Percentiles rank a stretch among this genome's conserved stretches.
Conservation (phyloP, 1,139 yeast species). For the Saccharomyces hybrid region DNA sequence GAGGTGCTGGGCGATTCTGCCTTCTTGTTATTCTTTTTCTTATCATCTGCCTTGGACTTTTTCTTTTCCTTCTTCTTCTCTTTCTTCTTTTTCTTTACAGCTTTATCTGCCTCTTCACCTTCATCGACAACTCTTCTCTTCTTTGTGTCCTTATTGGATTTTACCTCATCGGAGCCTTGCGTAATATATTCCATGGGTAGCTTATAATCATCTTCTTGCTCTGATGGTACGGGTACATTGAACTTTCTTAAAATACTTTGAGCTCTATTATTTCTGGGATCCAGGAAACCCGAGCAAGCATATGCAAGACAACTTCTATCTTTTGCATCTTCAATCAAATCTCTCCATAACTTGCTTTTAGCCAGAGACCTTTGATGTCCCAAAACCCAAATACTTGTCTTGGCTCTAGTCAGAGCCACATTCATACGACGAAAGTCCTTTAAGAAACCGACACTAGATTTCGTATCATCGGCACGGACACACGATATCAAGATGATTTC, state of each 20-base stretch:
- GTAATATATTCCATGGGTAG: neutral
- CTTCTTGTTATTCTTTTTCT: constrained; percentile 1
- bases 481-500: constrained; percentile 90
- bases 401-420: constrained; percentile 91
- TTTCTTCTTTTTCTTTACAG: constrained; percentile 1
- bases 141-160: neutral
- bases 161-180: neutral
- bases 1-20: neutral
- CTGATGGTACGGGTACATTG: constrained; percentile 13
- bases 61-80: constrained; percentile 2
- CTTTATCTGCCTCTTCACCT: constrained; percentile 4
- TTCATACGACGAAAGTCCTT: constrained; percentile 91
- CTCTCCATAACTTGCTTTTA: constrained; percentile 61
- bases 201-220: neutral
- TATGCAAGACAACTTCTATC: constrained; percentile 36
- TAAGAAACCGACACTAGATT: constrained; percentile 69
- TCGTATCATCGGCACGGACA: constrained; percentile 69
- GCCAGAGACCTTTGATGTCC: constrained; percentile 65
- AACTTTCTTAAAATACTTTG: constrained; percentile 19
- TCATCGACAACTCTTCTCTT: neutral
- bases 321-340: constrained; percentile 56
- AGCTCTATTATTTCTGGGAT: constrained; percentile 5
- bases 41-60: constrained; percentile 1
- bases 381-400: constrained; percentile 83
- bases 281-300: constrained; percentile 34